Conservation (phyloP, 202 grass and related monocot genomes). For the Zizania palustris region DNA sequence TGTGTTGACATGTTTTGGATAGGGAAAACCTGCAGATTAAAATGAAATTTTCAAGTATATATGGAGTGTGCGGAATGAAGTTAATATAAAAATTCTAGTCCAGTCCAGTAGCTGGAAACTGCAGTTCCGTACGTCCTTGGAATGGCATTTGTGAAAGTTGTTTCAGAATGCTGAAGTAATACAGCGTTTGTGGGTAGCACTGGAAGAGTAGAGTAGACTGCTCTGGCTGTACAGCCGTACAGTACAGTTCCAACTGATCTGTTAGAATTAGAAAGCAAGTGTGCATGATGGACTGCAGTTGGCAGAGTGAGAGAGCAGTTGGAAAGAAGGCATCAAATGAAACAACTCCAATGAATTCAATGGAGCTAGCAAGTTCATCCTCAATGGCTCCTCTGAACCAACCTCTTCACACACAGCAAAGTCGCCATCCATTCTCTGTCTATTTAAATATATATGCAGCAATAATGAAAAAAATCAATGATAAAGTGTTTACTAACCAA, state of each 20-base stretch:
- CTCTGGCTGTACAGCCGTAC: not conserved
- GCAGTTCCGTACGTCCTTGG: not conserved
- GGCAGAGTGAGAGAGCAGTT: not conserved
- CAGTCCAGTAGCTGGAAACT: too few species aligned
- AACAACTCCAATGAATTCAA: not conserved
- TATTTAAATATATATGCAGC: not conserved
- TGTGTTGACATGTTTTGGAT: not conserved
- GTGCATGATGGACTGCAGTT: not conserved
- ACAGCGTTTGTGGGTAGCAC: not conserved
- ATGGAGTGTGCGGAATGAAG: not conserved
- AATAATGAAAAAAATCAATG: not conserved
- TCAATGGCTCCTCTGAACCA: not conserved
- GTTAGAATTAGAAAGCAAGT: not conserved
- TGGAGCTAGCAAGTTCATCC: not conserved
- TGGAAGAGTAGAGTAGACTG: too few species aligned
- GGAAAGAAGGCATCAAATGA: not conserved
- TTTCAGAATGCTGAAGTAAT: not conserved
- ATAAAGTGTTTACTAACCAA: not conserved
- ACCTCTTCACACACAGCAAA: not conserved
- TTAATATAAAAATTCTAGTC: not conserved
- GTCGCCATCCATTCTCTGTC: not conserved
- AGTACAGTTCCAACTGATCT: not conserved
- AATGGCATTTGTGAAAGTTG: not conserved
- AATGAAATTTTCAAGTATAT: not conserved
- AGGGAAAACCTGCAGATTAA: not conserved